Evolutionary conservation across 805 yeast species (phyloP).

Genomic region (Candida nonsorbophila): DNA sequence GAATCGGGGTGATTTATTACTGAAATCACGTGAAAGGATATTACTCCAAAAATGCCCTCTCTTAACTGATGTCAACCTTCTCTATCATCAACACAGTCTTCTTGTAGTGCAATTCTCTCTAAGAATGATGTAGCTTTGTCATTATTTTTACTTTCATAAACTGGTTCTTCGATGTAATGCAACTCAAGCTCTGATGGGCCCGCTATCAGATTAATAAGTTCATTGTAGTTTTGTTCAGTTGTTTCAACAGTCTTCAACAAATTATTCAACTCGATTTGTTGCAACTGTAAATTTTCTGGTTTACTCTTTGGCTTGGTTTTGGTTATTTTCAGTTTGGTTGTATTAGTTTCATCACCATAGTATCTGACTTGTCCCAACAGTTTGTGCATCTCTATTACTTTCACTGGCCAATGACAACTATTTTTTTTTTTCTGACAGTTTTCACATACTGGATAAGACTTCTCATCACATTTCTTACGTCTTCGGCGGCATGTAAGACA

Average conservation of each 20-base stretch:
- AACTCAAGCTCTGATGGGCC: neutral
- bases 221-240: neutral
- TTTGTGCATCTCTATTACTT: conserved; percentile 15
- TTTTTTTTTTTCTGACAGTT: conserved; percentile 17
- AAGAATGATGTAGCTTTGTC: conserved; percentile 8
- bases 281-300: no score
- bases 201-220: neutral
- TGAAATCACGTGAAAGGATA: neutral
- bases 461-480: conserved; percentile 27
- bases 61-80: conserved; percentile 3
- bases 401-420: conserved; percentile 22
- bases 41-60: neutral
- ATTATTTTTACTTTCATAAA: no score
- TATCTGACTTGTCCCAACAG: conserved; percentile 18
- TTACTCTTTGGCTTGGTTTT: neutral
- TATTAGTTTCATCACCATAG: conserved; percentile 10
- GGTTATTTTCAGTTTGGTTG: conserved; percentile 1
- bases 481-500: conserved; percentile 25
- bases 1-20: neutral
- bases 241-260: neutral
- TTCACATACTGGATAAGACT: conserved; percentile 23
- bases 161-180: neutral
- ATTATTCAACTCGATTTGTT: no score
- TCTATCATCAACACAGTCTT: conserved; percentile 26
- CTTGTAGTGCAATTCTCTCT: conserved; percentile 32